Evolutionary conservation across 148 eudicot genomes (phyloP).

Genomic region (Gaultheria prostrata): DNA sequence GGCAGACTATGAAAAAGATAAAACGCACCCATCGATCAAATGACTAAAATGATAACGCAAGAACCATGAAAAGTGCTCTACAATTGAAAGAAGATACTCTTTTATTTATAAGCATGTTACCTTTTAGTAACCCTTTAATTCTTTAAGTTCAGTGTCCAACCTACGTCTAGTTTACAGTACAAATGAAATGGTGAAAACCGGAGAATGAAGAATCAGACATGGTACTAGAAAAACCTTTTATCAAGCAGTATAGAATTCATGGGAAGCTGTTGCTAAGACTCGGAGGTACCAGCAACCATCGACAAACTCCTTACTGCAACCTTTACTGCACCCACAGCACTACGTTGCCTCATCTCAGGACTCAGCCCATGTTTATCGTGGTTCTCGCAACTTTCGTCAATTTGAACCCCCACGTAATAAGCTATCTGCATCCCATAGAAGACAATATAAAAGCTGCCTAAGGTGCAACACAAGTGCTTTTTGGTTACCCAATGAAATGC

Average conservation of each 20-base stretch:
- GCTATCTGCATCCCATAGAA: conserved; percentile 45
- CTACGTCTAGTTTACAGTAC: conserved; percentile 5
- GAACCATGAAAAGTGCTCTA: background rate
- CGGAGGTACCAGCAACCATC: conserved; percentile 53
- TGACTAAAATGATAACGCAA: background rate
- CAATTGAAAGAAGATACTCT: background rate
- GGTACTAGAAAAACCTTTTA: background rate
- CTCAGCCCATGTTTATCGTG: conserved; percentile 35
- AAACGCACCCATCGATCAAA: background rate
- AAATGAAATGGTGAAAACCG: background rate
- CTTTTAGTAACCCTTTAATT: background rate
- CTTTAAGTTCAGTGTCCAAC: background rate
- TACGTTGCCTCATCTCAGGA: conserved; percentile 56
- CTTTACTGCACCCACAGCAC: conserved; percentile 78
- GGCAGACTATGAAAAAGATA: background rate
- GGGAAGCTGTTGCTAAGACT: conserved; percentile 16
- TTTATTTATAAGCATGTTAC: background rate
- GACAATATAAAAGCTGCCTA: background rate
- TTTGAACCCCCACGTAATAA: conserved; percentile 71
- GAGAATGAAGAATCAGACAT: background rate
- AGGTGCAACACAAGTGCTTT: background rate
- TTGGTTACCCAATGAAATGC: background rate
- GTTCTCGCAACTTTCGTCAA: conserved; percentile 35
- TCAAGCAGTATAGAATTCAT: background rate
- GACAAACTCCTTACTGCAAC: conserved; percentile 74